phyloP scores from a whole-genome alignment of 768 basidiomycete genomes.

The Fibroporia radiculosa region DNA sequence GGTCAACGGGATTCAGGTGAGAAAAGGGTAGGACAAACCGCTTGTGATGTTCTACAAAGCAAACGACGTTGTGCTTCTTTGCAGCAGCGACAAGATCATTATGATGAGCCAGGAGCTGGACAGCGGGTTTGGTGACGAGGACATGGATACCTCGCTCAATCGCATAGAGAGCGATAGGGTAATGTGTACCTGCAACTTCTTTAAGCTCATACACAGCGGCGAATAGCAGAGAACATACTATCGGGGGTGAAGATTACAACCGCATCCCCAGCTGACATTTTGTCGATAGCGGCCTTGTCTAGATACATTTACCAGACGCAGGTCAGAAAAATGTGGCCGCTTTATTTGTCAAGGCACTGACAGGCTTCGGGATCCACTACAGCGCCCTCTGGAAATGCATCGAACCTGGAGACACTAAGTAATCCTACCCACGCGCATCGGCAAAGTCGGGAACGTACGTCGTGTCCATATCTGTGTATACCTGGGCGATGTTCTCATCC shows the following conservation, averaged over 20 bases:
- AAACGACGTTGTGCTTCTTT: conserved; percentile 70
- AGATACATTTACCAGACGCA: neutral
- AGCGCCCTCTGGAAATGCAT: conserved; percentile 68
- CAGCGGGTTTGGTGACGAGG: conserved; percentile 89
- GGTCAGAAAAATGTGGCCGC: neutral
- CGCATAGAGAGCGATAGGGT: conserved; percentile 78
- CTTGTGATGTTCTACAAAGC: conserved; percentile 95
- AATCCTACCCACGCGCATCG: neutral
- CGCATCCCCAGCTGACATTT: conserved; percentile 75
- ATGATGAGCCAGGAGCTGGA: conserved; percentile 79
- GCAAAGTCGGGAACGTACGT: conserved; percentile 53
- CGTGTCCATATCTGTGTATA: conserved; percentile 83
- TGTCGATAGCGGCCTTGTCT: conserved; percentile 80
- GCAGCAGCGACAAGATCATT: conserved; percentile 70
- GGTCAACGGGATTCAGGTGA: neutral
- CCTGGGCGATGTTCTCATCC: conserved; percentile 70
- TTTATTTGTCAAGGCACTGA: conserved; percentile 27
- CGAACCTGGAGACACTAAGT: conserved; percentile 43
- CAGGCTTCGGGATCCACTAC: conserved; percentile 74
- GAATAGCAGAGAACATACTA: conserved; percentile 38
- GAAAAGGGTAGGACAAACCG: conserved; percentile 34
- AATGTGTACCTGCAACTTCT: conserved; percentile 58
- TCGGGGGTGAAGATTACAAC: conserved; percentile 92
- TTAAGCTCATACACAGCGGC: neutral
- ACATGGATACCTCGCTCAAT: conserved; percentile 83